Evolutionary conservation across 495 filamentous ascomycete species (phyloP), one percentile per base, ranked within the genome.

Genomic region (Penicillium turbatum): DNA sequence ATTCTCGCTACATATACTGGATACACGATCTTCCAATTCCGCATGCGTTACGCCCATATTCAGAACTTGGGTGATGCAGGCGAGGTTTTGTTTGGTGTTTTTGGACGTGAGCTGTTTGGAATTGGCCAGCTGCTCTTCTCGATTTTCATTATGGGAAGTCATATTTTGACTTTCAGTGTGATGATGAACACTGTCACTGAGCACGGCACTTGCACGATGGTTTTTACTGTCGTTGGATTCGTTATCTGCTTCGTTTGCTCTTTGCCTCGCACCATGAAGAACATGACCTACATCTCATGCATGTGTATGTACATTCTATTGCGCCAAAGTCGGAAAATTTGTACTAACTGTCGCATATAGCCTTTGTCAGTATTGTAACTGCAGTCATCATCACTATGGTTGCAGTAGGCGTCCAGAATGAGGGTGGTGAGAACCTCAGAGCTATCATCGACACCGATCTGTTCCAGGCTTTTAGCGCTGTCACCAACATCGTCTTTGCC

Each of bases 331-430:
- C 1, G 17, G 35, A 19, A 15, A 36, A 19, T 15, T 1, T 31
- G 6, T 21, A n/a, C 50, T 49, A 43, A 54, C 17, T 29, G 1
- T 5, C 1, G 9, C 7, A 2, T 6, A 27, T 44, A 60, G 63
- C 78, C 5, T 88, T 86, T 61, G 67, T 81, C 35, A 85, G 84
- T 63, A 84, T 91, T 62, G 62, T 87, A 15, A 66, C 70, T 34
- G 87, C 89, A 11, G 86, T 90, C 29, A 69, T 84, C 31, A 75
- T 90, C 60, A 83, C 86, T 48, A 89, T 92, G 78, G 76, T 88
- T 57, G 82, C 74, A 5, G 83, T 84, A 6, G 82, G 79, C 13
- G 56, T 85, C 11, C 56, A 66, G 26, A 64, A 53, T 60, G 54
- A 61, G 21, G 59, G 55, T 30, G 45, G 51, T 21, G 51, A 45